Evolutionary conservation across 371 early-diverging fungal genomes (phyloP), one percentile per base, ranked within the genome.

Genomic region (Dichotomocladium elegans): DNA sequence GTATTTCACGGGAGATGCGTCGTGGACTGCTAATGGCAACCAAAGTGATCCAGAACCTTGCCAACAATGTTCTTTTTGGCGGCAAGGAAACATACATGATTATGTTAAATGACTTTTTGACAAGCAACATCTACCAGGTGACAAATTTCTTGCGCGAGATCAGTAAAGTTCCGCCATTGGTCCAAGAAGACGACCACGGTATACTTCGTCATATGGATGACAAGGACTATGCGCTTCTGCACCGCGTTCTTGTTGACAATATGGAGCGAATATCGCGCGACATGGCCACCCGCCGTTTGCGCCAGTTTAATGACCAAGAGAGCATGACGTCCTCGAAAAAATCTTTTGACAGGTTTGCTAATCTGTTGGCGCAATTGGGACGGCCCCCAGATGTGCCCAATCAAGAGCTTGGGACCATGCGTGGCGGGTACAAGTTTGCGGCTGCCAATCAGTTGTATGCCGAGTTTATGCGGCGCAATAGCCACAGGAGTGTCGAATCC

Each of bases 41-140:
- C 11, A 94, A 96, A 63, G 89, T 94, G 10, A 93, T 96, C 58
- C 95, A 95, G 60, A 96, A 94, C 57, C 60, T 96, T 60, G 92
- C 95, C 17, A 95, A 94, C 70, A 88, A 91, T 63, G 92, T 95
- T 10, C 68, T 90, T 31, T 96, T 96, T 73, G 96, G 95, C 28
- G 75, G 81, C 53, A 95, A 94, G 69, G 96, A 95, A 72, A 77
- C 86, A 4, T 92, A 85, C 57, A 93, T 95, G 95, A 82, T 80
- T 47, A 79, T 84, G 14, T 74, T 92, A 28, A 96, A 95, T 62
- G 82, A 80, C 26, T 93, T 94, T 57, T 69, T 96, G 63, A 77
- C 81, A 7, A 70, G 71, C 41, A 88, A 91, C 64, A 86, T 86
- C 26, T 80, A 78, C 51, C 70, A 72, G 30, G 79, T 86, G 10